Percentiles rank a stretch among this genome's conserved stretches.
Evolutionary conservation across 2,329 filamentous ascomycete genomes (phyloP).

Genomic region (Madurella fahalii): DNA sequence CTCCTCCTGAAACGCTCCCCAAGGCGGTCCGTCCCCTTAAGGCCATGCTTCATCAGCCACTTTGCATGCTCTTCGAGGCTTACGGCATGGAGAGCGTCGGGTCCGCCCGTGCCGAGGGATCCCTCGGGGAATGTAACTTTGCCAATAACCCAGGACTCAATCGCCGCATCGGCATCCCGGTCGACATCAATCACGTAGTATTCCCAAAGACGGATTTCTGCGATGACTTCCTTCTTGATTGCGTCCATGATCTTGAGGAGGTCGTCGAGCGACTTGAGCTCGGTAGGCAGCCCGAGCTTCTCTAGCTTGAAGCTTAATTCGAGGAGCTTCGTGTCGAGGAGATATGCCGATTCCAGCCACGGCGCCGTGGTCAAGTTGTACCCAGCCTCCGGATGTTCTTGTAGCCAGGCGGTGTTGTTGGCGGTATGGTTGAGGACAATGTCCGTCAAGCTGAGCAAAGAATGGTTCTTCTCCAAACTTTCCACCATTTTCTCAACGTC

Average conservation of each 20-base stretch:
- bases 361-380: conserved; percentile 93
- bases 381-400: conserved; percentile 90
- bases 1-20: conserved; percentile 73
- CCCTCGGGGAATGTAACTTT: conserved; percentile 52
- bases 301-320: conserved; percentile 74
- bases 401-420: conserved; percentile 89
- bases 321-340: conserved; percentile 60
- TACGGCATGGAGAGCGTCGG: conserved; percentile 47
- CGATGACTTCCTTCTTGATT: conserved; percentile 76
- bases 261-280: conserved; percentile 67
- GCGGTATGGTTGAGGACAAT: conserved; percentile 98
- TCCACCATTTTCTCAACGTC: conserved; percentile 74
- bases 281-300: conserved; percentile 68
- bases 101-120: conserved; percentile 31
- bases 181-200: conserved; percentile 85
- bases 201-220: conserved; percentile 80
- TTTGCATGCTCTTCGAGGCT: conserved; percentile 50
- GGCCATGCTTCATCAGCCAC: conserved; percentile 64
- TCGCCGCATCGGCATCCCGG: conserved; percentile 61
- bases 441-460: conserved; percentile 84
- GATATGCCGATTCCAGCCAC: conserved; percentile 62
- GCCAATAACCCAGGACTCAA: conserved; percentile 68
- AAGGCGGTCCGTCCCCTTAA: conserved; percentile 68
- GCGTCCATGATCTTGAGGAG: conserved; percentile 77
- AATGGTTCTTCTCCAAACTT: conserved; percentile 80